phyloP scores from a whole-genome alignment of 2,329 filamentous ascomycete genomes.

The Rhexocercosporidium sp. region DNA sequence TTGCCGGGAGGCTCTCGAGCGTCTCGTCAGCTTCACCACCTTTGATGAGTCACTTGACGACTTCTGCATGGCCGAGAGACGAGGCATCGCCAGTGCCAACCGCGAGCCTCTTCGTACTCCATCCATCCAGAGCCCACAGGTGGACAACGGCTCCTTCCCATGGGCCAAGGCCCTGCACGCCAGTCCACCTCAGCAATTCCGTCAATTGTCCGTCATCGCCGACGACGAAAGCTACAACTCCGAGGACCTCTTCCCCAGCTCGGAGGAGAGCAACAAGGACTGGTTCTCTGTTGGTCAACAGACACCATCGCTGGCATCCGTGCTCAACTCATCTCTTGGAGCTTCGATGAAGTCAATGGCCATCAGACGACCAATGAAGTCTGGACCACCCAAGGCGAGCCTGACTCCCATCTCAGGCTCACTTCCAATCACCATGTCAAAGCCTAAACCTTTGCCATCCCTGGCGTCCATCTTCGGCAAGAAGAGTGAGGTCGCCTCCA shows the following conservation, averaged over 20 bases:
- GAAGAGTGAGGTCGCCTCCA: conserved; percentile 80
- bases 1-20: conserved; percentile 77
- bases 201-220: conserved; percentile 86
- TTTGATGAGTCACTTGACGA: conserved; percentile 91
- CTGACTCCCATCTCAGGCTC: conserved; percentile 69
- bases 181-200: conserved; percentile 70
- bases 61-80: conserved; percentile 84
- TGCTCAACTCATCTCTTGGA: conserved; percentile 81
- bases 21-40: conserved; percentile 89
- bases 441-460: conserved; percentile 67
- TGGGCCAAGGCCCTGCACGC: conserved; percentile 92
- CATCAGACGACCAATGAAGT: conserved; percentile 53
- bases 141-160: conserved; percentile 85
- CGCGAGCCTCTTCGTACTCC: conserved; percentile 95
- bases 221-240: conserved; percentile 73
- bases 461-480: conserved; percentile 78
- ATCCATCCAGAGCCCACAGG: conserved; percentile 85
- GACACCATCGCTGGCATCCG: conserved; percentile 82
- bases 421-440: conserved; percentile 78
- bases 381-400: conserved; percentile 55
- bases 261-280: conserved; percentile 69
- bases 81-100: conserved; percentile 82
- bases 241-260: conserved; percentile 85
- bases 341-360: conserved; percentile 79
- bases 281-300: conserved; percentile 81